Evolutionary conservation across 1,284 basidiomycete species (phyloP), one percentile per base, ranked within the genome.

Genomic region (Lignosus rhinocerotis): DNA sequence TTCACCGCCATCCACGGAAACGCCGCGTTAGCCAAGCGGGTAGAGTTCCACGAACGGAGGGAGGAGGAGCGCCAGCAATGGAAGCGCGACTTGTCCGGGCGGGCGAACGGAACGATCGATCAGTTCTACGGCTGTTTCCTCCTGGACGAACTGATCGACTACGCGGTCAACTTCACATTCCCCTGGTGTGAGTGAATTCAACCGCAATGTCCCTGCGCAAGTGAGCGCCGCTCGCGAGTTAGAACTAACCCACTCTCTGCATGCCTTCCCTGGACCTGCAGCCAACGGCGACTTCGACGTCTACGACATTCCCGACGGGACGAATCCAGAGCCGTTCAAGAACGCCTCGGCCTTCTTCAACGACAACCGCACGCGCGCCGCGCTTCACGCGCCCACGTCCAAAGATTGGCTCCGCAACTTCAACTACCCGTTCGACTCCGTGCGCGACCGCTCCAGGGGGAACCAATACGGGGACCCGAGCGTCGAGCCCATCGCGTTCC

Each of bases 381-480:
- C 87, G 0, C 70, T 89, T n/a, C 87, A 89, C 70, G 87, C 86
- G 2, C 86, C 87, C 10, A 83, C 78, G 3, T 83, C 79, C 67
- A 77, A 80, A 61, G 72, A 82, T 55, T 89, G 87, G 87, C 63
- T 58, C 3, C 61, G 75, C 51, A 70, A 60, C 36, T 80, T 84
- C 65, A 58, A 70, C 19, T 85, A 80, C 67, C 78, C 82, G 11
- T 88, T 86, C 68, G 81, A 78, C 25, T 59, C 53, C 42, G 50
- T 39, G 33, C 56, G 59, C 53, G 56, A 63, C 56, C 58, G 53
- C 57, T 48, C 55, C 12, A 50, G 44, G 31, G 67, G 66, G 43
- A 63, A 70, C 49, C 60, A 66, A 45, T 73, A 69, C 43, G 69
- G 70, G 31, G 81, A 83, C 64, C 78, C 80, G 34, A 80, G 79